Evolutionary conservation across 148 eudicot species (phyloP).

Genomic region (Agrostemma githago): DNA sequence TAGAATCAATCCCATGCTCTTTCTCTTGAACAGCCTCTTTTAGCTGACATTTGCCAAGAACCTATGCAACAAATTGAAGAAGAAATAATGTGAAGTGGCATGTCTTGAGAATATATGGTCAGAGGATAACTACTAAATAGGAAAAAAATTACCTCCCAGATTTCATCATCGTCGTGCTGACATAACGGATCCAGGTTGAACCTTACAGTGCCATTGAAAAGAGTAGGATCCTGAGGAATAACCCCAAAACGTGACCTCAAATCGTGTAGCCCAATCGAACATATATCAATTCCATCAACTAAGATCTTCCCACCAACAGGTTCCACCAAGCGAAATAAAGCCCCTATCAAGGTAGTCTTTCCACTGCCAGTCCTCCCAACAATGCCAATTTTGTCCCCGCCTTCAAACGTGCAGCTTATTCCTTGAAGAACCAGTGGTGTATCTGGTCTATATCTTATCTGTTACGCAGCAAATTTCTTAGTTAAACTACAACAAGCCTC

Average conservation of each 20-base stretch:
- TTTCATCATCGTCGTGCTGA: slow-evolving; percentile 38
- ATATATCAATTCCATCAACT: slow-evolving; percentile 72
- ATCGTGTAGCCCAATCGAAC: slow-evolving; percentile 75
- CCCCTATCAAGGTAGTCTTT: slow-evolving; percentile 78
- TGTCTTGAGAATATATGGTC: not conserved
- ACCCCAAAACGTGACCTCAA: slow-evolving; percentile 72
- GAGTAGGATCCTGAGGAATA: slow-evolving; percentile 18
- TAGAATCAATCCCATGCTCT: slow-evolving; percentile 56
- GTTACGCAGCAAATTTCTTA: slow-evolving; percentile 15
- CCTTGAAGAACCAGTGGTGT: slow-evolving; percentile 40
- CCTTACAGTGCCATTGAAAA: no score
- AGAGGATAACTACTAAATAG: no score
- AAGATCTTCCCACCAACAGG: slow-evolving; percentile 63
- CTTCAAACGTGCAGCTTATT: slow-evolving; percentile 58
- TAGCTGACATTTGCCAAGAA: slow-evolving; percentile 76
- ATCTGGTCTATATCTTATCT: slow-evolving; percentile 75
- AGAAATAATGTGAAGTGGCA: not conserved
- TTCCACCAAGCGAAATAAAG: slow-evolving; percentile 80
- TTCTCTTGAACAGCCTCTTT: slow-evolving; percentile 71
- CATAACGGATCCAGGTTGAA: no score
- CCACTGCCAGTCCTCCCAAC: slow-evolving; percentile 37
- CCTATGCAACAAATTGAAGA: slow-evolving; percentile 32
- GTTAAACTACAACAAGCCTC: not conserved
- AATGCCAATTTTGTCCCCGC: slow-evolving; percentile 77
- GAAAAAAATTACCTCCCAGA: slow-evolving; percentile 67